A percentile compares a stretch with the other conserved stretches of the same genome.
These are phyloP conservation scores for Aspergillus incahuasiensis DNA, from an alignment of 495 filamentous ascomycete genomes.

Conservation along the genomic window DNA sequence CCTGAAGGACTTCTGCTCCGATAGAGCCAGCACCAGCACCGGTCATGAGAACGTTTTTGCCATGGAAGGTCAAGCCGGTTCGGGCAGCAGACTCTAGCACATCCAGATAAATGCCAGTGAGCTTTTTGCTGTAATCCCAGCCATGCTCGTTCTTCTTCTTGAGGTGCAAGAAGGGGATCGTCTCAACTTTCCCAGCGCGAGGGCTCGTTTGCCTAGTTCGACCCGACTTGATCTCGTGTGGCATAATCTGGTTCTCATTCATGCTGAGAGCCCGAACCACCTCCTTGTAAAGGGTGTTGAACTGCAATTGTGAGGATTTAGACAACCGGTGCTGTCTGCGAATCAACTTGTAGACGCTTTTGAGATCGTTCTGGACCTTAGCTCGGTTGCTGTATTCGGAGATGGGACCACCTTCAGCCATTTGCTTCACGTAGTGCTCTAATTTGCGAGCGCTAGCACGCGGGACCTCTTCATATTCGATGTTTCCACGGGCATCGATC, in stretches of 20 bases:
- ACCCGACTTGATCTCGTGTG: constrained; percentile 76
- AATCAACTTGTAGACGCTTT: constrained; percentile 93
- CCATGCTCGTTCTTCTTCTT: constrained; percentile 91
- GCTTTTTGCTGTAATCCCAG: constrained; percentile 99
- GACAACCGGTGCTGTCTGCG: constrained; percentile 95
- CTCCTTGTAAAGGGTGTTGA: constrained; percentile 89
- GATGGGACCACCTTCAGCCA: constrained; percentile 97
- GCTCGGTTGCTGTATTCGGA: constrained; percentile 97
- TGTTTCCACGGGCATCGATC: constrained; percentile 82
- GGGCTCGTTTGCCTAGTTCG: no score
- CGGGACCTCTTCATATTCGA: constrained; percentile 85
- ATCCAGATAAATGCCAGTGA: constrained; percentile 87
- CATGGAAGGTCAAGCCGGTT: constrained; percentile 82
- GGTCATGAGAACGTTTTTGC: constrained; percentile 97
- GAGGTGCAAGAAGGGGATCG: constrained; percentile 94
- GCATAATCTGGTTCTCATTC: constrained; percentile 96
- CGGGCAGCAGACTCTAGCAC: constrained; percentile 84
- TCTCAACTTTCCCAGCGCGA: constrained; percentile 87
- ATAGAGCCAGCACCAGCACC: constrained; percentile 97
- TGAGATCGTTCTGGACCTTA: constrained; percentile 94
- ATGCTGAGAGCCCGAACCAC: constrained; percentile 88
- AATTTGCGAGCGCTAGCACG: constrained; percentile 89
- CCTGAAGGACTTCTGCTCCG: constrained; percentile 95
- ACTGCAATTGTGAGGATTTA: constrained; percentile 89
- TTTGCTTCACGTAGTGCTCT: constrained; percentile 97